phyloP scores from a whole-genome alignment of 164 flowering plant species.

The Litsea cubeba region DNA sequence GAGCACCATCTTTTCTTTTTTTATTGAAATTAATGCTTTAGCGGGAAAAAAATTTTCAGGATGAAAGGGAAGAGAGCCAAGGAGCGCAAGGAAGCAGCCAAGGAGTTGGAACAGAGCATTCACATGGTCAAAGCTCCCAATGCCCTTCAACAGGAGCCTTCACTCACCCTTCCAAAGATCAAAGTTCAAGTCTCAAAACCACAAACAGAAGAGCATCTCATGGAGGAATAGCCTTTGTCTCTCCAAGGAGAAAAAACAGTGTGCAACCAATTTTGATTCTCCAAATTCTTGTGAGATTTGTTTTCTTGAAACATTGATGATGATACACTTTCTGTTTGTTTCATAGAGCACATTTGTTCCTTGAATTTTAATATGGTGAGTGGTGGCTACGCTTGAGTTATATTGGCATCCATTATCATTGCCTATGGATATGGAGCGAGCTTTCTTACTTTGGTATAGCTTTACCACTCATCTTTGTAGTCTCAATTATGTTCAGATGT shows the following conservation, averaged over 20 bases:
- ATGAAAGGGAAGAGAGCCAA: conserved; percentile 19
- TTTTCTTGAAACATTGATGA: background rate
- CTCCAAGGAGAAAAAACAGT: background rate
- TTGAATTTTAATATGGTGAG: background rate
- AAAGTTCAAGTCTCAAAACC: conserved; percentile 24
- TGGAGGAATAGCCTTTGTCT: conserved; percentile 48
- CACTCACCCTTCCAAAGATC: conserved; percentile 37
- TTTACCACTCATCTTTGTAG: background rate
- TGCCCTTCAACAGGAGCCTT: conserved; percentile 32
- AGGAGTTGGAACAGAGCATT: conserved; percentile 57
- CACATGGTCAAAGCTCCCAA: conserved; percentile 53
- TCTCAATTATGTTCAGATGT: no score
- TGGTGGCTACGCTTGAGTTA: background rate
- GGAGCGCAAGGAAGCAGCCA: conserved; percentile 19
- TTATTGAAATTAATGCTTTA: background rate
- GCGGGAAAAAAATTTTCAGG: conserved; percentile 8
- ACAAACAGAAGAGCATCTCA: conserved; percentile 31
- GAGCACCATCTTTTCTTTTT: background rate
- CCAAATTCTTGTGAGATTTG: background rate
- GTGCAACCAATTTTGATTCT: background rate
- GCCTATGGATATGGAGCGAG: background rate
- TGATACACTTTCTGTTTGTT: background rate
- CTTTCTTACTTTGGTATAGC: background rate
- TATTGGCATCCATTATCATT: background rate
- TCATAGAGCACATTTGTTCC: background rate